Conservation (phyloP, 495 filamentous ascomycete genomes). For the Emericellopsis terricola region DNA sequence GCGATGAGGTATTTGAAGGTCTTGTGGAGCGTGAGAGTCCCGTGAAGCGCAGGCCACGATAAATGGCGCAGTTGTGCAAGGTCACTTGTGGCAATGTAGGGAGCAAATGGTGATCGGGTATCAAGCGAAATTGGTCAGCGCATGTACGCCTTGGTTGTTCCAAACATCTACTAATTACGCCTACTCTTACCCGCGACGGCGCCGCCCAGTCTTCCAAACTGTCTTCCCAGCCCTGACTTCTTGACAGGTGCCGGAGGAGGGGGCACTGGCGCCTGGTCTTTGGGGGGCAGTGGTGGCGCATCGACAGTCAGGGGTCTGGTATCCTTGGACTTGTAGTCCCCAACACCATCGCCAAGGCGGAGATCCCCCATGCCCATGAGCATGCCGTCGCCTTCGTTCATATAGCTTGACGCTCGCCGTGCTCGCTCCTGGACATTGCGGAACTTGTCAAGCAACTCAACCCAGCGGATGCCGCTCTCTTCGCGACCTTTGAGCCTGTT, state of each 20-base stretch:
- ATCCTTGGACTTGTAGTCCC: slow-evolving; percentile 23
- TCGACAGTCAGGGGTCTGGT: slow-evolving; percentile 10
- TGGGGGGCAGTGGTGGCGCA: slow-evolving; percentile 20
- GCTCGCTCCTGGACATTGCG: slow-evolving; percentile 72
- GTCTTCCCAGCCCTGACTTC: slow-evolving; percentile 43
- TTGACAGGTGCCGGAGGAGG: slow-evolving; percentile 30
- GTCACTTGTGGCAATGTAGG: no score
- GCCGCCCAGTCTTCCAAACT: slow-evolving; percentile 48
- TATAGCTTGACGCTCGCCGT: slow-evolving; percentile 24
- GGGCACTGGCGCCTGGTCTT: slow-evolving; percentile 18
- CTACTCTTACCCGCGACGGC: slow-evolving; percentile 43
- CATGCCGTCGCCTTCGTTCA: slow-evolving; percentile 20
- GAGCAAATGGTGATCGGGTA: no score
- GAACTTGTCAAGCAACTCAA: slow-evolving; percentile 93
- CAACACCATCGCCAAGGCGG: slow-evolving; percentile 25
- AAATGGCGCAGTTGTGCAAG: background rate
- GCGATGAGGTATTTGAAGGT: slow-evolving; percentile 54
- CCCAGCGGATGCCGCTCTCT: slow-evolving; percentile 74
- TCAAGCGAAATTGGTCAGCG: no score
- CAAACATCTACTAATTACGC: no score
- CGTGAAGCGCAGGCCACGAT: slow-evolving; percentile 12
- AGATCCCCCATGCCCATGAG: slow-evolving; percentile 17
- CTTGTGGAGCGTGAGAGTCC: slow-evolving; percentile 34
- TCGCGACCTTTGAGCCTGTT: slow-evolving; percentile 71
- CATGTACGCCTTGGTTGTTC: no score